Base-by-base conservation (phyloP, 805 yeast species). In the Jamesozyma jinghongensis region DNA sequence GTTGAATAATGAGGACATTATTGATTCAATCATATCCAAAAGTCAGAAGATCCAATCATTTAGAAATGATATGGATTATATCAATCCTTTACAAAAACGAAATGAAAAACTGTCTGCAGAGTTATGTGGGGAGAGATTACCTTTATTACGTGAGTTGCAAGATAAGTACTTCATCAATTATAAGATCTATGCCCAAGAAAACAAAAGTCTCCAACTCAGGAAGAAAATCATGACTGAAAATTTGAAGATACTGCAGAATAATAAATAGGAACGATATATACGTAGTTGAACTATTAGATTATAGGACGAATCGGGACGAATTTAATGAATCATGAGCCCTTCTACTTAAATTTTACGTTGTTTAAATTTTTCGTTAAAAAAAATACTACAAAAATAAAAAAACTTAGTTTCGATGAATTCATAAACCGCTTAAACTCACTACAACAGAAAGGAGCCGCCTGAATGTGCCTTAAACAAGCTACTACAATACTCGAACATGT, bases 101-200 rank as follows among this genome's bases (percentile, higher is more conserved):
- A 55, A 51, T 32, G 32, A 29, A 11, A 14, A 32, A n/a, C 17
- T 49, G 2, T 44, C 42, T 19, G 25, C 32, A 17, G 29, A 38
- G n/a, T 16, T 51, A 3, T 44, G 49, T 32, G 40, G 42, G 11
- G 34, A 43, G 4, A 41, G 34, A 29, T 40, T 56, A n/a, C 58
- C 59, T 1, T 26, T 28, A n/a, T 22, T 54, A 8, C 37, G 46
- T 13, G 25, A 36, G 2, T 35, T 49, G 25, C 59, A 51, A 32
- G 44, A 44, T 11, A 38, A 49, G 29, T 58, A 59, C 37, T 53
- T 39, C 40, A 38, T 47, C 13, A 38, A 46, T 31, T 56, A 56
- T 38, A 42, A 40, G 19, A 40, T 45, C 32, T 59, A 53, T 34
- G 49, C 39, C 20, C 37, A 47, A 22, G 61, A 56, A 32, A 31